Base-by-base conservation (phyloP, 2,329 filamentous ascomycete genomes). In the Epichloe elymi region DNA sequence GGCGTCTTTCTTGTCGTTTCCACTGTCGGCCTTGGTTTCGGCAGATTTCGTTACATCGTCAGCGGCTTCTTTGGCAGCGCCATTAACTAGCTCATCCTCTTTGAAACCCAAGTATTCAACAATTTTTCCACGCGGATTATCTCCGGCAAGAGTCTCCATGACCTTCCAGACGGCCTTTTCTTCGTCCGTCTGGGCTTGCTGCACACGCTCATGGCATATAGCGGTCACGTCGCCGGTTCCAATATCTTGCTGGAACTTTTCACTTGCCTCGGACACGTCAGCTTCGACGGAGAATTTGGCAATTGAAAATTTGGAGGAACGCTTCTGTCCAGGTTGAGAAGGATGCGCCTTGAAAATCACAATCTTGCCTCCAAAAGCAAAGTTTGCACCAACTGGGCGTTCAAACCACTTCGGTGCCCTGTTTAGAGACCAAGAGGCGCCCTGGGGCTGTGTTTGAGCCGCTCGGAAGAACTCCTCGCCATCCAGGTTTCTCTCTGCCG, bases 141-240 rank as follows among this genome's bases (percentile, higher is more conserved):
- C 82, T 3, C 87, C 84, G 46, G 91, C 85, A 54, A 98, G 70
- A 2, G 89, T 93, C 66, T 93, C 83, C 65, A 98, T 88, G 38
- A 97, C 88, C 57, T 86, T 85, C 93, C 93, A 98, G 67, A 97
- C 91, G 4, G 87, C 86, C 73, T 89, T 96, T 65, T 97, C 93
- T 57, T 95, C 88, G 1, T 96, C 90, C 0, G 82, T 87, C 61
- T 81, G 82, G 17, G 90, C 85, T 54, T 82, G 73, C 26, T 82
- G 73, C 55, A 89, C 83, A 63, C 91, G 86, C 20, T 82, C 76
- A 61, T 90, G 82, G 63, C 90, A 96, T 54, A 98, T 86, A 41
- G 75, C 74, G 4, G 77, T 75, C 17, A 98, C 71, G 62, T 97
- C 81, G 23, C 89, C 90, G 51, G 80, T 78, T 61, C 83, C 79